These are phyloP conservation scores for Prunus mira DNA, from an alignment of 306 rosid genomes.

Conservation along the genomic window DNA sequence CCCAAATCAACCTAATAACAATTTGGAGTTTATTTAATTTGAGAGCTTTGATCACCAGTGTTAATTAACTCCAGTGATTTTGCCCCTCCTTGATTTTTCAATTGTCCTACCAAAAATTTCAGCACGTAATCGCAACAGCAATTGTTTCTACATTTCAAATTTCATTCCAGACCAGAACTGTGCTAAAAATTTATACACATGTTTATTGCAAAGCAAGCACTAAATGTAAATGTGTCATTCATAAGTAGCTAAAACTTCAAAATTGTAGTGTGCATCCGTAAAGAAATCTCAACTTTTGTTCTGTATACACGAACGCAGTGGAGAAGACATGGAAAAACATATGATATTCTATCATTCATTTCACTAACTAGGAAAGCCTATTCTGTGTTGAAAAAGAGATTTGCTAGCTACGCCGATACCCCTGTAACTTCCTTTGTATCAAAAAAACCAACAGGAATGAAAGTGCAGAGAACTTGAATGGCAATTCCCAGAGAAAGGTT, in stretches of 20 bases:
- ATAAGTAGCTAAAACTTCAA: constrained; percentile 2
- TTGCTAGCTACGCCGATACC: constrained; percentile 44
- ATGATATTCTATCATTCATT: not conserved
- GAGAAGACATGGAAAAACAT: not conserved
- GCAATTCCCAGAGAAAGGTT: constrained; percentile 58
- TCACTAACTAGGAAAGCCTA: not conserved
- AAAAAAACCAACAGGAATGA: constrained; percentile 72
- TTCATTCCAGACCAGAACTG: constrained; percentile 17
- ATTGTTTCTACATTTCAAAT: not conserved
- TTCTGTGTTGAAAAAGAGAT: not conserved
- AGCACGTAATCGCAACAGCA: no score
- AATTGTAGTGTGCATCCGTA: constrained; percentile 23
- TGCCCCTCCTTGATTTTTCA: no score
- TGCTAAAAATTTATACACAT: constrained; percentile 8
- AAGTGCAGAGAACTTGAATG: constrained; percentile 60
- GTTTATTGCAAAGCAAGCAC: constrained; percentile 14
- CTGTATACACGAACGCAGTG: not conserved
- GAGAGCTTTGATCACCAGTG: no score
- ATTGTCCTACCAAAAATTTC: no score
- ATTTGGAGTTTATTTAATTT: no score
- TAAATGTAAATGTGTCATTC: not conserved
- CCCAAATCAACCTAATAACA: no score
- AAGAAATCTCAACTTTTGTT: constrained; percentile 18
- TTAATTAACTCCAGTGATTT: no score
- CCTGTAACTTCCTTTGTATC: constrained; percentile 86